These are phyloP conservation scores for Pachyrhizus erosus DNA, from an alignment of 306 rosid species.

Conservation along the genomic window DNA sequence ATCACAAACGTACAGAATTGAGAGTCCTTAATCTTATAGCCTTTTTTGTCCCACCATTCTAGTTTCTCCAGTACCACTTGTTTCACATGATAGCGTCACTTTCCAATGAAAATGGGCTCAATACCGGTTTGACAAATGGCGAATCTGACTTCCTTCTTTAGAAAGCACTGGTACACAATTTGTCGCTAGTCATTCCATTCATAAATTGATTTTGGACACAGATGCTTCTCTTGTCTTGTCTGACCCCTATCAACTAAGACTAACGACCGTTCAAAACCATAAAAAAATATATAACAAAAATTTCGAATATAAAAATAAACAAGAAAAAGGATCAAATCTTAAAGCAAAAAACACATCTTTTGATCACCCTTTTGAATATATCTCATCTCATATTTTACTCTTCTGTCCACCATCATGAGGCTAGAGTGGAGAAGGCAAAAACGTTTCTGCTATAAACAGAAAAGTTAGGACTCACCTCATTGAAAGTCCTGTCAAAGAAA, in stretches of 20 bases:
- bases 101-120: constrained; percentile 39
- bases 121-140: constrained; percentile 42
- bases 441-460: constrained; percentile 33
- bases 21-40: neutral
- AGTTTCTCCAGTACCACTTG: constrained; percentile 13
- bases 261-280: constrained; percentile 39
- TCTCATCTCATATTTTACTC: constrained; percentile 3
- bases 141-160: constrained; percentile 31
- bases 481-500: constrained; percentile 14
- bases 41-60: neutral
- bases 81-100: constrained; percentile 24
- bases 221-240: constrained; percentile 41
- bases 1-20: neutral
- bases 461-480: neutral
- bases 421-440: constrained; percentile 2
- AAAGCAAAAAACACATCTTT: constrained; percentile 27
- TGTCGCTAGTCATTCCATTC: constrained; percentile 38
- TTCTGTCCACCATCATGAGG: neutral
- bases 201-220: constrained; percentile 41
- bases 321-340: constrained; percentile 16
- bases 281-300: no score
- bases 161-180: constrained; percentile 40
- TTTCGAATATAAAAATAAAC: neutral
- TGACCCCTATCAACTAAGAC: neutral
- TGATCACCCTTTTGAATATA: constrained; percentile 35